phyloP scores from a whole-genome alignment of 176 grass and related monocot species.

The Pontederia paniculata region DNA sequence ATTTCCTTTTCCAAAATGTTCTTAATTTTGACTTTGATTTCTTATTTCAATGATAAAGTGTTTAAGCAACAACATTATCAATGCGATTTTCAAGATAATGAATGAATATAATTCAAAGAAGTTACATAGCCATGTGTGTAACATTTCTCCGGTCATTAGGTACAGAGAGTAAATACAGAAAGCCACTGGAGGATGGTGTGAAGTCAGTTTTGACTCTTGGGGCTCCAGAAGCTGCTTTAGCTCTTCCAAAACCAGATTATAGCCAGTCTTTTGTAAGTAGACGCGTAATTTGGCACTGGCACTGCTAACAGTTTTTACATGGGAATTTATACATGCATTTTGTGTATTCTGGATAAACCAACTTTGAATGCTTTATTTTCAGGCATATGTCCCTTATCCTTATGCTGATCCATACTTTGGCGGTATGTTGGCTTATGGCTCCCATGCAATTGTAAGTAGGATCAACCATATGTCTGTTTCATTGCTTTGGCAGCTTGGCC shows the following conservation, averaged over 20 bases:
- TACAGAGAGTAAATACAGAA: slow-evolving; percentile 27
- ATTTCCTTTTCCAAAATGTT: too few relatives aligned
- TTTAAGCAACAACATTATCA: too few relatives aligned
- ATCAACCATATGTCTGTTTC: neutral
- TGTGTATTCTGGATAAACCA: slow-evolving; percentile 11
- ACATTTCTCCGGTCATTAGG: slow-evolving; percentile 25
- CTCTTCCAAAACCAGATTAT: slow-evolving; percentile 23
- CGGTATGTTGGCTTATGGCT: slow-evolving; percentile 42
- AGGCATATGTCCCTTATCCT: slow-evolving; percentile 62
- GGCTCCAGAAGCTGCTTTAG: slow-evolving; percentile 29
- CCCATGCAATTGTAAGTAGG: slow-evolving; percentile 44
- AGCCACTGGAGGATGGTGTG: slow-evolving; percentile 13
- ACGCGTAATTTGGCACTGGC: slow-evolving; percentile 8
- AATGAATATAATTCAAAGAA: too few relatives aligned
- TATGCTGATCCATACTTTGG: slow-evolving; percentile 63
- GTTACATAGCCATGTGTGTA: too few relatives aligned
- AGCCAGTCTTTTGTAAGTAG: slow-evolving; percentile 54
- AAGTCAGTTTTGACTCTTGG: slow-evolving; percentile 28
- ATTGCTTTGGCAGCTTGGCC: too few relatives aligned
- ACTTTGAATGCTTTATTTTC: slow-evolving; percentile 20
- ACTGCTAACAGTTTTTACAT: neutral
- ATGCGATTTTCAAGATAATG: too few relatives aligned
- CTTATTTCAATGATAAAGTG: too few relatives aligned
- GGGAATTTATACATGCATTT: neutral
- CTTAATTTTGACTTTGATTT: too few relatives aligned